Percentiles rank a stretch among this genome's conserved stretches.
phyloP scores from a whole-genome alignment of 1,284 basidiomycete species.

The Ustilago bromivora region DNA sequence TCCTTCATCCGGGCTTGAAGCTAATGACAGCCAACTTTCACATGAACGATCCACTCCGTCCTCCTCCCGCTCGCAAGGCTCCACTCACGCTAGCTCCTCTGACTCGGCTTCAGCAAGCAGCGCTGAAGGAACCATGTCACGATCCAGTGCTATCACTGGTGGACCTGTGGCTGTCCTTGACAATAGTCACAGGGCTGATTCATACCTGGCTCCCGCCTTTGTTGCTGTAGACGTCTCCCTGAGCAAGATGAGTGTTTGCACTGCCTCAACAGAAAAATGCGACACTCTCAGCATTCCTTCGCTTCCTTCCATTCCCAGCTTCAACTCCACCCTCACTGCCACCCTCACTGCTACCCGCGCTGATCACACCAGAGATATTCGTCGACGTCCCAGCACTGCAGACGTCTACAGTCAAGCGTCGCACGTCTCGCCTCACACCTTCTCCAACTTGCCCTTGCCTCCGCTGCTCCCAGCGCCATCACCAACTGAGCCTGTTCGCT shows the following conservation, averaged over 20 bases:
- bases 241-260: not conserved
- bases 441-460: conserved; percentile 5
- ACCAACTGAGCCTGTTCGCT: conserved; percentile 15
- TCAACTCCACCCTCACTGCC: conserved; percentile 23
- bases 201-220: not conserved
- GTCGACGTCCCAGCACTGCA: conserved; percentile 44
- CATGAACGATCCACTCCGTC: conserved; percentile 36
- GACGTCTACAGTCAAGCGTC: conserved; percentile 39
- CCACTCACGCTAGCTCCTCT: conserved; percentile 26
- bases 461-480: conserved; percentile 4
- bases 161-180: conserved; percentile 6
- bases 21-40: conserved; percentile 25
- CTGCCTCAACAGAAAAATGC: not conserved
- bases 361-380: conserved; percentile 4
- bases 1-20: conserved; percentile 12
- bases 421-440: conserved; percentile 15
- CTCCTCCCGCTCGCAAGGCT: conserved; percentile 33
- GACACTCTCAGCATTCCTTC: conserved; percentile 33
- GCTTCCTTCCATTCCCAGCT: conserved; percentile 30
- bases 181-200: not conserved
- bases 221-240: not conserved
- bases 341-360: conserved; percentile 21
- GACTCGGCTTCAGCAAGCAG: conserved; percentile 31
- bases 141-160: not conserved
- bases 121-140: conserved; percentile 9